Percentiles rank a stretch among this genome's conserved stretches.
Evolutionary conservation across 208 protist species (phyloP).

Genomic region (Trypanosoma conorhini): DNA sequence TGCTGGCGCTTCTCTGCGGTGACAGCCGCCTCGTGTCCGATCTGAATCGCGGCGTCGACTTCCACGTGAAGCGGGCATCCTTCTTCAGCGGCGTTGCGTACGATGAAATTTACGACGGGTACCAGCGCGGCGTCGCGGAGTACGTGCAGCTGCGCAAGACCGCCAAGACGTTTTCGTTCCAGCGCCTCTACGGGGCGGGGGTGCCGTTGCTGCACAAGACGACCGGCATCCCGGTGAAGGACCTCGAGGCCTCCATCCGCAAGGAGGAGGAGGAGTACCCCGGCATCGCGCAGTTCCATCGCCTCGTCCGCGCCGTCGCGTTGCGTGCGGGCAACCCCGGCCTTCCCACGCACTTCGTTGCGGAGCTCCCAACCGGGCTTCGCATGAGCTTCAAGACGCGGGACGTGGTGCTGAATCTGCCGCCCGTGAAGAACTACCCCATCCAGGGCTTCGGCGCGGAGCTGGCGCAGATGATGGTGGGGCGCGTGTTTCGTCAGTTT

Average conservation of each 20-base stretch:
- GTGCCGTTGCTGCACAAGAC: slow-evolving; percentile 83
- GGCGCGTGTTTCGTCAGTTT: slow-evolving; percentile 78
- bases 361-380: slow-evolving; percentile 82
- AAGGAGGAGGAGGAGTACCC: slow-evolving; percentile 79
- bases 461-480: slow-evolving; percentile 90
- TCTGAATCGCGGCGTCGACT: slow-evolving; percentile 79
- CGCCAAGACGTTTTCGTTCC: slow-evolving; percentile 92
- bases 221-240: slow-evolving; percentile 74
- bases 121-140: slow-evolving; percentile 53
- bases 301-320: slow-evolving; percentile 62
- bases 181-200: slow-evolving; percentile 88
- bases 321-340: slow-evolving; percentile 81
- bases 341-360: slow-evolving; percentile 76
- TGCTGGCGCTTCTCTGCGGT: slow-evolving; percentile 75
- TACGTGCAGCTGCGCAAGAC: slow-evolving; percentile 76
- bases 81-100: slow-evolving; percentile 87
- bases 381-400: slow-evolving; percentile 75
- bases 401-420: slow-evolving; percentile 80
- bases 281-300: slow-evolving; percentile 73
- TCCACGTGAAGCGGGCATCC: slow-evolving; percentile 84
- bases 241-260: slow-evolving; percentile 68
- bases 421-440: slow-evolving; percentile 89
- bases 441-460: slow-evolving; percentile 90
- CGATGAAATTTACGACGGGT: slow-evolving; percentile 75
- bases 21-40: slow-evolving; percentile 67